Evolutionary conservation across 176 grass and related monocot genomes (phyloP).

Genomic region (Triticum turgidum): DNA sequence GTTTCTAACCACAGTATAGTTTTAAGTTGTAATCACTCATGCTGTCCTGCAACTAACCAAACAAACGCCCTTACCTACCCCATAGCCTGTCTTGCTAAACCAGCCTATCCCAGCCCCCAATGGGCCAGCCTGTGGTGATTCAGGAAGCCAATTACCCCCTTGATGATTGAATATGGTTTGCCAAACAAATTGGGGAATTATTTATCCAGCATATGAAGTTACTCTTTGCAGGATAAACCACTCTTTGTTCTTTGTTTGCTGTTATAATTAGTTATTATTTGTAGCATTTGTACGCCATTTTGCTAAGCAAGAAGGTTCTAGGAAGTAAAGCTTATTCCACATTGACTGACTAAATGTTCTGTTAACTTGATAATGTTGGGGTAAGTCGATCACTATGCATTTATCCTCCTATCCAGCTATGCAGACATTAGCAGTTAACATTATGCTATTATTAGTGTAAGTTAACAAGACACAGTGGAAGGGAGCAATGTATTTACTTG

Average conservation of each 20-base stretch:
- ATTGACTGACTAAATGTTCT: background rate
- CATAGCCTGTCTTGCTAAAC: background rate
- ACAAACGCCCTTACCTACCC: background rate
- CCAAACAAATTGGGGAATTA: background rate
- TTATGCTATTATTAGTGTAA: background rate
- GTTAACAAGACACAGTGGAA: background rate
- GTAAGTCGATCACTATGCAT: background rate
- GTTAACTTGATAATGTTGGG: background rate
- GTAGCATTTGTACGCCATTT: background rate
- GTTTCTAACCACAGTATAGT: background rate
- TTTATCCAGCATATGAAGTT: background rate
- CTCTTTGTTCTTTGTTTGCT: background rate
- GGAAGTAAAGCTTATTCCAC: conserved; percentile 1
- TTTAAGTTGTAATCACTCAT: background rate
- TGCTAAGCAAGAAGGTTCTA: background rate
- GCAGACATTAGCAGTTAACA: background rate
- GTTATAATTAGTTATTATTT: background rate
- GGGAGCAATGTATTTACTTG: conserved; percentile 1
- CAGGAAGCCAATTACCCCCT: background rate
- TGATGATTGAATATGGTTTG: background rate
- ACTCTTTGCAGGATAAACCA: background rate
- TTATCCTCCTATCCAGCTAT: background rate
- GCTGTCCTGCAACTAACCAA: background rate
- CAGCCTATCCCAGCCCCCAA: background rate
- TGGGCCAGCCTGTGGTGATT: background rate